Percentiles rank a stretch among this genome's conserved stretches.
These are phyloP conservation scores for Candida incommunis DNA, from an alignment of 805 yeast genomes.

Conservation along the genomic window DNA sequence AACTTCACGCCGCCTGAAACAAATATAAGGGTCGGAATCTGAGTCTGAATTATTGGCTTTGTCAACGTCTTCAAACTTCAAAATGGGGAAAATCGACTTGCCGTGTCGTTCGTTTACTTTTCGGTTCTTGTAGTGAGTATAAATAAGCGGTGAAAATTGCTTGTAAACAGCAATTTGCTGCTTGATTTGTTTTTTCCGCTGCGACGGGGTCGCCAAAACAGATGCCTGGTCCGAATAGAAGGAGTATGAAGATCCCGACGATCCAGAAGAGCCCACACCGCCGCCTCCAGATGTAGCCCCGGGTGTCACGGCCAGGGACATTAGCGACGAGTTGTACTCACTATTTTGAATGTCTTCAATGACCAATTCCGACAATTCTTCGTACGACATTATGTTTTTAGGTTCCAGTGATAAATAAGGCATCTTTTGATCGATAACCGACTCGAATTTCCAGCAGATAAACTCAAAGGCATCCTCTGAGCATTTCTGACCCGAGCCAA, in stretches of 20 bases:
- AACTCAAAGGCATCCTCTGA: constrained; percentile 80
- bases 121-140: constrained; percentile 69
- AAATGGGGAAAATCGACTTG: constrained; percentile 51
- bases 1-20: constrained; percentile 90
- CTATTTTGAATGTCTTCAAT: constrained; percentile 26
- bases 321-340: constrained; percentile 36
- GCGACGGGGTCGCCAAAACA: constrained; percentile 11
- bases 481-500: constrained; percentile 26
- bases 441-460: constrained; percentile 60
- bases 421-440: constrained; percentile 61
- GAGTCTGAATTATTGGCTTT: constrained; percentile 37
- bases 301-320: constrained; percentile 12
- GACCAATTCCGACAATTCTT: constrained; percentile 46
- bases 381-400: constrained; percentile 50
- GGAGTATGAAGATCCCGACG: not conserved
- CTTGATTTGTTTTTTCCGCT: constrained; percentile 11
- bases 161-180: constrained; percentile 14
- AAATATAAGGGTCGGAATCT: constrained; percentile 89
- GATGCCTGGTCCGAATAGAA: constrained; percentile 10
- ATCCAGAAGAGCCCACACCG: constrained; percentile 1
- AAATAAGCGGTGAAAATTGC: constrained; percentile 50
- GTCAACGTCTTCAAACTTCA: constrained; percentile 75
- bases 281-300: constrained; percentile 7
- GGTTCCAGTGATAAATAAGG: constrained; percentile 86
- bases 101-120: constrained; percentile 56